Percentiles rank a stretch among this genome's conserved stretches.
phyloP scores from a whole-genome alignment of 345 rosid species.

The Firmiana major region DNA sequence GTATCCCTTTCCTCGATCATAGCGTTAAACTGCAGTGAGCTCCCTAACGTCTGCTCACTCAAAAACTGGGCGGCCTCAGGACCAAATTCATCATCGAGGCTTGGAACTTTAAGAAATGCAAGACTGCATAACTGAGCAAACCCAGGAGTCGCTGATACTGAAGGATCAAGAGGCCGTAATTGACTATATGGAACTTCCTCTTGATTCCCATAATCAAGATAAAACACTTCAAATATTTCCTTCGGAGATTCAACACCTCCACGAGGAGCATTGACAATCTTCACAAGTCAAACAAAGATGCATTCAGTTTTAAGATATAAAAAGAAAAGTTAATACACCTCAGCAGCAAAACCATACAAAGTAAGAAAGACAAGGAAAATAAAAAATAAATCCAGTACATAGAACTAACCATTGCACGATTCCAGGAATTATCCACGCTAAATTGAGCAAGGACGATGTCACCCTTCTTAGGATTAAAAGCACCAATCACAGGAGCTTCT shows the following conservation, averaged over 20 bases:
- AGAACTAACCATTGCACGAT: slow-evolving; percentile 83
- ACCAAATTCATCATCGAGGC: slow-evolving; percentile 78
- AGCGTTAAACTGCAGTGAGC: slow-evolving; percentile 70
- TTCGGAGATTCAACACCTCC: slow-evolving; percentile 61
- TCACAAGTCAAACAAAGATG: not conserved
- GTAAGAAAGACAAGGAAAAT: not conserved
- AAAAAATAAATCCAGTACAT: not conserved
- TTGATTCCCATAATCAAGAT: slow-evolving; percentile 92
- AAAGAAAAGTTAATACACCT: too few species aligned
- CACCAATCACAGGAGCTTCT: slow-evolving; percentile 13
- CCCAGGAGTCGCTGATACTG: slow-evolving; percentile 68
- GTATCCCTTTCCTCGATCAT: slow-evolving; percentile 79
- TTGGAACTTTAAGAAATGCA: slow-evolving; percentile 86
- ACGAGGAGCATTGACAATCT: slow-evolving; percentile 89
- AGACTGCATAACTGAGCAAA: slow-evolving; percentile 95
- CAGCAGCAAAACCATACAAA: not conserved
- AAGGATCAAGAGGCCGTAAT: slow-evolving; percentile 70
- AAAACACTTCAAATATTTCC: slow-evolving; percentile 90
- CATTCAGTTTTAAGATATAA: not conserved
- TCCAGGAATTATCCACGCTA: slow-evolving; percentile 96
- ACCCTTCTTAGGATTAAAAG: slow-evolving; percentile 12
- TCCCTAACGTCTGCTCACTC: slow-evolving; percentile 53
- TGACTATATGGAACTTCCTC: slow-evolving; percentile 72
- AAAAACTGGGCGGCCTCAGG: slow-evolving; percentile 80
- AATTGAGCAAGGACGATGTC: slow-evolving; percentile 87